Evolutionary conservation across 139 green algal genomes (phyloP).

Genomic region (Chlamydomonas sp.): DNA sequence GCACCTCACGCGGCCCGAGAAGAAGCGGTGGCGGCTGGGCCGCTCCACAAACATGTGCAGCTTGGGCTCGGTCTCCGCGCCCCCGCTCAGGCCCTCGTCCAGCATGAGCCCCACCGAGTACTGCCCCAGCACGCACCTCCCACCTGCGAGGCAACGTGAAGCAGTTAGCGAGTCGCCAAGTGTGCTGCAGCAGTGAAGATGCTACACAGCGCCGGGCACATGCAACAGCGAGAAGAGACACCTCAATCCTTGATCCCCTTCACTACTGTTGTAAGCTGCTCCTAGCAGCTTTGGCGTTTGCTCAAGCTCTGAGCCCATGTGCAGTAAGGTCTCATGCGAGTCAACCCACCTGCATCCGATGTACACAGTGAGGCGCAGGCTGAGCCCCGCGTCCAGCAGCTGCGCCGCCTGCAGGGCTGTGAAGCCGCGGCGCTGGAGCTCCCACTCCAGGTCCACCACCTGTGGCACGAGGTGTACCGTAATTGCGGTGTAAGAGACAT

Average conservation of each 20-base stretch:
- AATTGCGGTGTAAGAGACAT: neutral
- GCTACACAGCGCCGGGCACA: neutral
- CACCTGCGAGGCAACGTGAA: neutral
- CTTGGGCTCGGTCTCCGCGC: neutral
- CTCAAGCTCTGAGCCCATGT: neutral
- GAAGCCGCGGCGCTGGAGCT: slow-evolving; percentile 25
- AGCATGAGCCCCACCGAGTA: slow-evolving; percentile 27
- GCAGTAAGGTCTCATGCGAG: neutral
- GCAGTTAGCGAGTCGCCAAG: neutral
- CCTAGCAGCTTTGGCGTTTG: too few species aligned
- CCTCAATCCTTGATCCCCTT: too few species aligned
- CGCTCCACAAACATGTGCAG: slow-evolving; percentile 9
- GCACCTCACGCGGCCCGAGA: neutral
- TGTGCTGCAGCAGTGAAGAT: neutral
- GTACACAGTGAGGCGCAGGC: slow-evolving; percentile 15
- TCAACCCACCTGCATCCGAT: slow-evolving; percentile 9
- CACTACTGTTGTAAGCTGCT: too few species aligned
- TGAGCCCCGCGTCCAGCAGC: slow-evolving; percentile 27
- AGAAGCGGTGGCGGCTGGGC: neutral
- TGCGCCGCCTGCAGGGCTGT: slow-evolving; percentile 10
- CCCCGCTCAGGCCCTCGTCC: neutral
- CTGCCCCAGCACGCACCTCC: neutral
- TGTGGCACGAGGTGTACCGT: neutral
- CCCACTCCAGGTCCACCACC: slow-evolving; percentile 27
- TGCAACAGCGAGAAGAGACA: too few species aligned